These are phyloP conservation scores for Micromonas commoda DNA, from an alignment of 139 green algal genomes.

Conservation along the genomic window DNA sequence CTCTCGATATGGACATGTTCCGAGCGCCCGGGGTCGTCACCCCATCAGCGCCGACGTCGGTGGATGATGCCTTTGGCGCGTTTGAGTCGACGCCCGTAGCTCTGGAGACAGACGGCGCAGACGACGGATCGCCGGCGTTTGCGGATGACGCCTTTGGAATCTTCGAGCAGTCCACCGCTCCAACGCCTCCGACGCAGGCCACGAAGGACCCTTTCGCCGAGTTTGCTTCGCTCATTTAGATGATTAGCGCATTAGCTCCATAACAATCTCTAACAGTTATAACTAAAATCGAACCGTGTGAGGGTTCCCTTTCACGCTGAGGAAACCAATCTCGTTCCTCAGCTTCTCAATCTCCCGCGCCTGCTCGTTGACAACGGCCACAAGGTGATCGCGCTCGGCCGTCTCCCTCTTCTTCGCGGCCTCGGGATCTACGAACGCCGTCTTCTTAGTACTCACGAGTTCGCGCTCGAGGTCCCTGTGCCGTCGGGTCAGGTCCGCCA, in stretches of 20 bases:
- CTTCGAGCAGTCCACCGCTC: neutral
- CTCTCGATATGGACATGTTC: neutral
- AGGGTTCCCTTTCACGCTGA: constrained; percentile 50
- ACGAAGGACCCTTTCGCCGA: neutral
- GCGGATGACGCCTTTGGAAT: neutral
- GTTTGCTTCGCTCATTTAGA: neutral
- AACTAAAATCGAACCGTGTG: too few relatives aligned
- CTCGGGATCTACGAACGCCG: constrained; percentile 43
- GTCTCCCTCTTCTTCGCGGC: constrained; percentile 40
- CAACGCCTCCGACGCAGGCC: neutral
- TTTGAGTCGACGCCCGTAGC: too few relatives aligned
- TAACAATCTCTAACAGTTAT: too few relatives aligned
- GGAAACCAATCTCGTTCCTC: constrained; percentile 50
- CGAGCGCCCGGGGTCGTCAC: too few relatives aligned
- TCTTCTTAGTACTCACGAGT: constrained; percentile 45
- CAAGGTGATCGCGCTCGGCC: constrained; percentile 54
- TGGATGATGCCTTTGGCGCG: too few relatives aligned
- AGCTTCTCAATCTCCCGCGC: constrained; percentile 59
- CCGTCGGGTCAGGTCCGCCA: constrained; percentile 47
- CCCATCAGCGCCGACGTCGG: too few relatives aligned
- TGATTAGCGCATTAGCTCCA: too few relatives aligned
- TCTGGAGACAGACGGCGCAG: too few relatives aligned
- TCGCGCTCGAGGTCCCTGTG: constrained; percentile 48
- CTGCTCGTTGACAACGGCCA: constrained; percentile 63
- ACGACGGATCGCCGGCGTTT: too few relatives aligned